Conservation (phyloP, 2,329 filamentous ascomycete genomes). For the Fusarium foetens region DNA sequence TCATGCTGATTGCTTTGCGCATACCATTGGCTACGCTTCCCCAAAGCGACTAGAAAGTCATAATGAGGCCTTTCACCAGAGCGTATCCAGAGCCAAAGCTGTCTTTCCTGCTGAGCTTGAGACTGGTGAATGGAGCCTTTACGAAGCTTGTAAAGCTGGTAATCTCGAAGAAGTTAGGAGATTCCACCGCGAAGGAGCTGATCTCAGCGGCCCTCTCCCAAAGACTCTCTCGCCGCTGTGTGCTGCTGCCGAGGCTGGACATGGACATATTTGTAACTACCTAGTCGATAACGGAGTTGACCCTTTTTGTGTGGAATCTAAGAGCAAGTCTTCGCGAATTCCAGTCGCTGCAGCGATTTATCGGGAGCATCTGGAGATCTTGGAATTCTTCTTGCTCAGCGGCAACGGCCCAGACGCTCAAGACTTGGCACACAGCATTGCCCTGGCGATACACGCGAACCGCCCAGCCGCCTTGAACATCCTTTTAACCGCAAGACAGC, state of each 20-base stretch:
- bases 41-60: accelerated
- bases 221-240: accelerated
- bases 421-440: accelerated
- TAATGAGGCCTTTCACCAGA: accelerated
- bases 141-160: not conserved
- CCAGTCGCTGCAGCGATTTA: not conserved
- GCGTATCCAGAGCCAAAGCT: accelerated
- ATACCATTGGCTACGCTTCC: accelerated
- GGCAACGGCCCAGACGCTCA: accelerated
- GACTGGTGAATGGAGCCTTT: accelerated
- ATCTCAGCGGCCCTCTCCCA: accelerated
- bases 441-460: accelerated
- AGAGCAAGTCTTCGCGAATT: accelerated
- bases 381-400: accelerated
- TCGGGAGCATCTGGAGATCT: accelerated
- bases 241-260: not conserved
- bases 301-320: not conserved
- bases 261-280: not conserved
- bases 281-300: accelerated
- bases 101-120: accelerated
- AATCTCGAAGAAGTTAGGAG: not conserved
- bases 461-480: accelerated
- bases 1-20: accelerated
- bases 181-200: not conserved
- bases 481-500: accelerated